phyloP scores from a whole-genome alignment of 2,329 filamentous ascomycete genomes.

The Xenosphaeropsis pyriputrescens region DNA sequence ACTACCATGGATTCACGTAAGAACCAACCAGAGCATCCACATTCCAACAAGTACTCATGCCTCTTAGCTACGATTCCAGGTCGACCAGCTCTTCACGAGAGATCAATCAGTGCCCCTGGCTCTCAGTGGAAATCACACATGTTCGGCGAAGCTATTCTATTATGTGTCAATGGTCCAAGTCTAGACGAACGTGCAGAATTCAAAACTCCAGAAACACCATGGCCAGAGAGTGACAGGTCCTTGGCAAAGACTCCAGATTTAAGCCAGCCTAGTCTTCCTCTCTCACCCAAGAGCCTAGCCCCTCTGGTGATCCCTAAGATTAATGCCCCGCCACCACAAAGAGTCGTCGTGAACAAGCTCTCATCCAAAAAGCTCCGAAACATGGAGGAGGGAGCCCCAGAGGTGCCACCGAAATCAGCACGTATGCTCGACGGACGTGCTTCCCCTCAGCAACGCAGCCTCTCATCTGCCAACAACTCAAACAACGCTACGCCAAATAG shows the following conservation, averaged over 20 bases:
- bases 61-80: slow-evolving; percentile 49
- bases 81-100: slow-evolving; percentile 46
- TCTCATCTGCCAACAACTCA: not conserved
- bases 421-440: slow-evolving; percentile 21
- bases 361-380: slow-evolving; percentile 26
- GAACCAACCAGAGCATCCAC: slow-evolving; percentile 12
- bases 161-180: slow-evolving; percentile 16
- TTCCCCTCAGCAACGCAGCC: slow-evolving; percentile 7
- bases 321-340: slow-evolving; percentile 5
- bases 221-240: not conserved
- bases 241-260: slow-evolving; percentile 1
- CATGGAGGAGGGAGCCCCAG: slow-evolving; percentile 27
- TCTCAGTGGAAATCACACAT: slow-evolving; percentile 28
- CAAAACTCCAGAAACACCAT: not conserved
- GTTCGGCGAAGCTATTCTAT: slow-evolving; percentile 19
- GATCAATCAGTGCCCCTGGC: slow-evolving; percentile 47
- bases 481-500: slow-evolving; percentile 2
- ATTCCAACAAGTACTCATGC: slow-evolving; percentile 4
- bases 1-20: slow-evolving; percentile 56
- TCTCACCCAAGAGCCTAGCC: slow-evolving; percentile 37
- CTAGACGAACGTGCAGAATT: slow-evolving; percentile 21
- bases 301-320: slow-evolving; percentile 39
- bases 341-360: slow-evolving; percentile 6
- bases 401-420: slow-evolving; percentile 22
- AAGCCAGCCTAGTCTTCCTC: slow-evolving; percentile 19